A percentile compares a stretch with the other conserved stretches of the same genome.
phyloP scores from a whole-genome alignment of 2,329 filamentous ascomycete genomes.

The Claviceps monticola region DNA sequence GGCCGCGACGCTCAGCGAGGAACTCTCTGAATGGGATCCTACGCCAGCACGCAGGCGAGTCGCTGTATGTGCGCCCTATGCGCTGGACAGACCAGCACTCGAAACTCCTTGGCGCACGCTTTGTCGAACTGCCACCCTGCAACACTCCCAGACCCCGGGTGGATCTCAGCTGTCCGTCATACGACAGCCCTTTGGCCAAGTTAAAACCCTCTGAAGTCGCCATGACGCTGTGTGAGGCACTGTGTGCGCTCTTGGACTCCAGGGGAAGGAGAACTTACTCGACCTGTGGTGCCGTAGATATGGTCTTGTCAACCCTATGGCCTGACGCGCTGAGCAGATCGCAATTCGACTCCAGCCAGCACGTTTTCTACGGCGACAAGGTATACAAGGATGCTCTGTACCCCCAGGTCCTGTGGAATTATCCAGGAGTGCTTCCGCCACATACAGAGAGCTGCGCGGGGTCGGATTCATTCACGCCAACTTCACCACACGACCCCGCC shows the following conservation, averaged over 20 bases:
- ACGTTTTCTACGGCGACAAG: conserved; percentile 34
- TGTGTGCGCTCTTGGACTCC: conserved; percentile 28
- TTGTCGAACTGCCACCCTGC: conserved; percentile 28
- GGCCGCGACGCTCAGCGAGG: conserved; percentile 21
- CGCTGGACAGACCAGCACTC: conserved; percentile 41
- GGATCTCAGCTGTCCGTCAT: conserved; percentile 20
- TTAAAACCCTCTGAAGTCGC: conserved; percentile 28
- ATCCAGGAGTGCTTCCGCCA: conserved; percentile 13
- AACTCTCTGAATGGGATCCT: conserved; percentile 40
- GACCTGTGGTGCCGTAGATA: conserved; percentile 28
- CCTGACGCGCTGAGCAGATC: conserved; percentile 18
- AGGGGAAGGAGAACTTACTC: conserved; percentile 2
- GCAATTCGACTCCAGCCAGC: conserved; percentile 25
- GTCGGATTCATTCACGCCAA: conserved; percentile 4
- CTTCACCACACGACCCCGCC: conserved; percentile 11
- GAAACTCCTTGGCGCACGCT: conserved; percentile 32
- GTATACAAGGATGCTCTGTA: conserved; percentile 31
- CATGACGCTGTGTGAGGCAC: conserved; percentile 25
- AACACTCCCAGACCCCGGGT: conserved; percentile 25
- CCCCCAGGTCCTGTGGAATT: conserved; percentile 36
- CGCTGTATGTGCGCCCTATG: conserved; percentile 38
- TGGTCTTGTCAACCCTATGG: conserved; percentile 32
- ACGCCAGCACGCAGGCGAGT: conserved; percentile 30
- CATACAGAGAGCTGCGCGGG: conserved; percentile 18
- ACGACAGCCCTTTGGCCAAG: conserved; percentile 14